Evolutionary conservation across 495 filamentous ascomycete genomes (phyloP), one percentile per base, ranked within the genome.

Genomic region (Clavariopsis aquatica): DNA sequence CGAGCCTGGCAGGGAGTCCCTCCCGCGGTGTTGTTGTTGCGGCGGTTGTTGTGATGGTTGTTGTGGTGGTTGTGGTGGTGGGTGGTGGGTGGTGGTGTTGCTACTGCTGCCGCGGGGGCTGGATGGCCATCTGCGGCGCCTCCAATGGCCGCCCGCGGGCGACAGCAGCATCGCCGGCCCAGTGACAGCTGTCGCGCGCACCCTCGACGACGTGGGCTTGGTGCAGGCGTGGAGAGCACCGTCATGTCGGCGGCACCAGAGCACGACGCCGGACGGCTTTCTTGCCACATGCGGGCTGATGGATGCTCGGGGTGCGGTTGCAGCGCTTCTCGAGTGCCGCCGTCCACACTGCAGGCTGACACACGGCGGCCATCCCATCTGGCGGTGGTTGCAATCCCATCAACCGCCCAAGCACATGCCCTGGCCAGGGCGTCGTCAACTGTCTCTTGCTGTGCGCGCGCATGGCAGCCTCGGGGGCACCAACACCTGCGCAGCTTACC

Each of bases 321-420:
- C 52, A 63, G 65, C 65, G 60, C 54, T 68, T 64, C 49, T 24
- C 13, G 19, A 19, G 34, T 13, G 45, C 57, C 17, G 56, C 62
- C 61, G 64, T 55, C 57, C 61, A 66, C 49, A 38, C 64, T 60
- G 64, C 64, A 41, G 56, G 64, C 57, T 62, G 64, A 61, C 64
- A 49, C n/a, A n/a, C n/a, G n/a, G 52, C 61, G 24, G 13, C 26
- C 29, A 23, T 49, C 47, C n/a, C n/a, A n/a, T n/a, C n/a, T n/a
- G n/a, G n/a, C n/a, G 10, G 4, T 8, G 47, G 20, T 52, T 54
- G n/a, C 49, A 49, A 36, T 62, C 56, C 57, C 51, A 51, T 61
- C 52, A 54, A 53, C 27, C 65, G 46, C 65, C 54, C 65, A 66
- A 58, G 59, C 64, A 49, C 64, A 66, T 66, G 56, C 57, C 64